Base-by-base conservation (phyloP, 2,329 filamentous ascomycete genomes). In the Colletotrichum paranaense region DNA sequence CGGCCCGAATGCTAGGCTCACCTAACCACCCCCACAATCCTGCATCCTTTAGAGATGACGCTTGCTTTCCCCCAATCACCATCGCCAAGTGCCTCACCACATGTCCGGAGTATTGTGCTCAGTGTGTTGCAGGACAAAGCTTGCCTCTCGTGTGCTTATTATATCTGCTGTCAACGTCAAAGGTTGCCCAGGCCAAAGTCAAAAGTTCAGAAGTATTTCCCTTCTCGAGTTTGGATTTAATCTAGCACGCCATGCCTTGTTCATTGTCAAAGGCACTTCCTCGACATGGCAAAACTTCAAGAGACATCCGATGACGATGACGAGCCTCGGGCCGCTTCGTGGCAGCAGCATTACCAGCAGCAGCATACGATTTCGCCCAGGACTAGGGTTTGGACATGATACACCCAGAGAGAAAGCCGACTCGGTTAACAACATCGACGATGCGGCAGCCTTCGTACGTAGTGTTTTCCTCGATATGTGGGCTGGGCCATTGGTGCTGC, bases 1-100 rank as follows among this genome's bases (percentile, higher is more conserved):
- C 60, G 70, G 55, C 55, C 70, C 60, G 66, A 70, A 69, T 63
- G 38, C 60, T 55, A 73, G 46, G 70, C 59, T 53, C 70, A 30
- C 42, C 53, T 16, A 42, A 32, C 11, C 56, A 69, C 55, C 66
- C 49, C 70, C 70, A 65, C 32, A 38, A 65, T 70, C 55, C 56
- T 70, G 46, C 66, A 46, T 73, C 60, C 60, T 64, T 30, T 32
- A n/a, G 55, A 60, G 24, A 55, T 30, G 67, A 56, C 56, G 55
- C 32, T 24, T 24, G 11, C 28, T 56, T 52, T 42, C 60, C 67
- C 69, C 70, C 69, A 73, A 73, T 73, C 70, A 73, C 16, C 55
- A 38, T 65, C 46, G 26, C 7, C 67, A 65, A 73, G 65, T 73
- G 67, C 59, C 60, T 73, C 66, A 65, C 60, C 35, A 42, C 14